phyloP scores from a whole-genome alignment of 164 flowering plant species.

The Dillenia turbinata region DNA sequence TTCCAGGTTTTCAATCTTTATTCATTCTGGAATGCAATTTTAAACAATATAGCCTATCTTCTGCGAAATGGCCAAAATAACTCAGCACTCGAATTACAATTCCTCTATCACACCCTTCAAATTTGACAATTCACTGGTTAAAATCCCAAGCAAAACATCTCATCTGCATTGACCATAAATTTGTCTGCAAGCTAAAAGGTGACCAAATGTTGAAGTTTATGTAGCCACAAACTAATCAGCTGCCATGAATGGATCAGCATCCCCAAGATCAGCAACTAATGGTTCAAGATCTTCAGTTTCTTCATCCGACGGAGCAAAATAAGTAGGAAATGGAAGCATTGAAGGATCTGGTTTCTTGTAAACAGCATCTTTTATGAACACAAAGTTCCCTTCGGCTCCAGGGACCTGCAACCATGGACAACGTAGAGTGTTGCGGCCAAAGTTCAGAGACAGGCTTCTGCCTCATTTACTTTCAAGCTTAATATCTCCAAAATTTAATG shows the following conservation, averaged over 20 bases:
- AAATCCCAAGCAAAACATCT: too few species aligned
- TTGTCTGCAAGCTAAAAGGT: conserved; percentile 1
- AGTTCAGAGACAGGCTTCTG: too few species aligned
- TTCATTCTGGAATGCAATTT: too few species aligned
- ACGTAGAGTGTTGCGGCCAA: not conserved
- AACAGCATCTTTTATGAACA: conserved; percentile 77
- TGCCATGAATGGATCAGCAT: conserved; percentile 87
- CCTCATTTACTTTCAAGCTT: too few species aligned
- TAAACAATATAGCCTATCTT: too few species aligned
- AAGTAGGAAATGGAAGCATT: conserved; percentile 87
- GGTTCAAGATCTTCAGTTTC: conserved; percentile 53
- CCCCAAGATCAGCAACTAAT: conserved; percentile 86
- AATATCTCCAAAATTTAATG: too few species aligned
- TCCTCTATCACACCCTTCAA: too few species aligned
- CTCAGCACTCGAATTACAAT: conserved; percentile 10
- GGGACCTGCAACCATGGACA: conserved; percentile 59
- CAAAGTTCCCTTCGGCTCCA: conserved; percentile 90
- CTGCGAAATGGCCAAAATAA: not conserved
- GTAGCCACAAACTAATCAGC: conserved; percentile 46
- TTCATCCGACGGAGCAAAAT: conserved; percentile 59
- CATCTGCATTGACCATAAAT: not conserved
- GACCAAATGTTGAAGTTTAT: conserved; percentile 2
- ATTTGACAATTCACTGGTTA: too few species aligned
- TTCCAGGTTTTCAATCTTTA: too few species aligned
- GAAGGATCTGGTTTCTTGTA: conserved; percentile 76